Evolutionary conservation across 2,329 filamentous ascomycete species (phyloP).

Genomic region (Drechslerella dactyloides): DNA sequence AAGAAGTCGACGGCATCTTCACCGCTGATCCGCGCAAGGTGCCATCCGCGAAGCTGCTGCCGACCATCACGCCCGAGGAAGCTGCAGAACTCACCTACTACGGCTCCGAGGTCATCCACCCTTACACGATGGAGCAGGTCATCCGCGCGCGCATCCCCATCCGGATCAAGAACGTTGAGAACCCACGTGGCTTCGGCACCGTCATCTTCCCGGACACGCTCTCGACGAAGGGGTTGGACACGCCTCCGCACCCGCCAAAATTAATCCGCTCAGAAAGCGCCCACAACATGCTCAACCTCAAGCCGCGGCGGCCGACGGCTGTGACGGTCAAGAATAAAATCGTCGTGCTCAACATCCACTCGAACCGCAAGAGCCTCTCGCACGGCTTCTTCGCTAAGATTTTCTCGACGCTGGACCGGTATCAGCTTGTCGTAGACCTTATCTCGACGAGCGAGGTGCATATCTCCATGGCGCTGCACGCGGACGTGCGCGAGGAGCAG

Average conservation of each 20-base stretch:
- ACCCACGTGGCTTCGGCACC: slow-evolving; percentile 77
- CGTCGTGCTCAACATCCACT: slow-evolving; percentile 96
- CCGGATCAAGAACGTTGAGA: slow-evolving; percentile 91
- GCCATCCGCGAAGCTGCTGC: slow-evolving; percentile 86
- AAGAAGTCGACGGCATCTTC: slow-evolving; percentile 97
- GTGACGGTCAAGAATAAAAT: slow-evolving; percentile 98
- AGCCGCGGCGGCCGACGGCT: slow-evolving; percentile 78
- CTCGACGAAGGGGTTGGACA: slow-evolving; percentile 62
- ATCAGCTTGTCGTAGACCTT: slow-evolving; percentile 88
- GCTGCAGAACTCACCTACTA: slow-evolving; percentile 95
- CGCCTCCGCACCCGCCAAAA: slow-evolving; percentile 55
- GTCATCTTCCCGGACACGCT: slow-evolving; percentile 78
- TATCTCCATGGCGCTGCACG: slow-evolving; percentile 94
- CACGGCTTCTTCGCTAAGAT: slow-evolving; percentile 96
- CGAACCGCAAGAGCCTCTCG: slow-evolving; percentile 92
- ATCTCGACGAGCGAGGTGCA: slow-evolving; percentile 97
- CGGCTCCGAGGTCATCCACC: slow-evolving; percentile 95
- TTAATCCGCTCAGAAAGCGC: slow-evolving; percentile 49
- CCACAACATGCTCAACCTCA: slow-evolving; percentile 50
- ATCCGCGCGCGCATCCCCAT: slow-evolving; percentile 85
- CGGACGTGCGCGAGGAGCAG: slow-evolving; percentile 72
- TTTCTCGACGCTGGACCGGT: slow-evolving; percentile 85
- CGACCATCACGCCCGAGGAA: slow-evolving; percentile 88
- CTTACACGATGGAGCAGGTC: slow-evolving; percentile 97
- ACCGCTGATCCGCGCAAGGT: slow-evolving; percentile 83